Evolutionary conservation across 768 basidiomycete species (phyloP).

Genomic region (Auriscalpium orientale): DNA sequence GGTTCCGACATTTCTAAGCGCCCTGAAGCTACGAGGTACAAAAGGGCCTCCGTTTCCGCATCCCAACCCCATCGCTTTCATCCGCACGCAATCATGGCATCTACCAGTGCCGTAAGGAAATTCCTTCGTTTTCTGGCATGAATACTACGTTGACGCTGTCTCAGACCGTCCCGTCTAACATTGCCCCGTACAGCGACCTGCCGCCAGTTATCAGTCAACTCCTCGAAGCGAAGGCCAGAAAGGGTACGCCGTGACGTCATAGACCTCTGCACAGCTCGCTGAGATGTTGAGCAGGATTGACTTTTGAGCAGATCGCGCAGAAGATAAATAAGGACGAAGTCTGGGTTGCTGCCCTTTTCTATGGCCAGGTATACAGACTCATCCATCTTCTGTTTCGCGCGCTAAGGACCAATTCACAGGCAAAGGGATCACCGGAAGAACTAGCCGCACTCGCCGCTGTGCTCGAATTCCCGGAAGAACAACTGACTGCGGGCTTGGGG

Average conservation of each 20-base stretch:
- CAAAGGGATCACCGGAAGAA: slow-evolving; percentile 59
- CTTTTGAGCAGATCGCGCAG: slow-evolving; percentile 63
- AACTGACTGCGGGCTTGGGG: slow-evolving; percentile 42
- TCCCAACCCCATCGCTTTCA: too few relatives aligned
- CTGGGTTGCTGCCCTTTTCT: slow-evolving; percentile 78
- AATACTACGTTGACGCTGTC: too few relatives aligned
- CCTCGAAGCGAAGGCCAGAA: slow-evolving; percentile 60
- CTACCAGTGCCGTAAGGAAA: too few relatives aligned
- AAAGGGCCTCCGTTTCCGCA: too few relatives aligned
- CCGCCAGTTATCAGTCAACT: not conserved
- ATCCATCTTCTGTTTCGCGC: not conserved
- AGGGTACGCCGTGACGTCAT: slow-evolving; percentile 31
- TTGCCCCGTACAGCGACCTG: not conserved
- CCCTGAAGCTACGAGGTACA: too few relatives aligned
- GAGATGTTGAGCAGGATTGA: slow-evolving; percentile 37
- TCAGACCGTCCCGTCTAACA: not conserved
- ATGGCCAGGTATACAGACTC: slow-evolving; percentile 51
- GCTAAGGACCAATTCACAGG: slow-evolving; percentile 31
- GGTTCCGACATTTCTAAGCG: too few relatives aligned
- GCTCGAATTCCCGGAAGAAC: slow-evolving; percentile 38
- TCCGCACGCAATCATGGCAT: too few relatives aligned
- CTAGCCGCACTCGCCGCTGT: slow-evolving; percentile 41
- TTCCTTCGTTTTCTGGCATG: too few relatives aligned
- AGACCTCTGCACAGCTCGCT: not conserved
- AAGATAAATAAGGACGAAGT: slow-evolving; percentile 67